phyloP scores from a whole-genome alignment of 75 land plant genomes.

The Pinus taeda region DNA sequence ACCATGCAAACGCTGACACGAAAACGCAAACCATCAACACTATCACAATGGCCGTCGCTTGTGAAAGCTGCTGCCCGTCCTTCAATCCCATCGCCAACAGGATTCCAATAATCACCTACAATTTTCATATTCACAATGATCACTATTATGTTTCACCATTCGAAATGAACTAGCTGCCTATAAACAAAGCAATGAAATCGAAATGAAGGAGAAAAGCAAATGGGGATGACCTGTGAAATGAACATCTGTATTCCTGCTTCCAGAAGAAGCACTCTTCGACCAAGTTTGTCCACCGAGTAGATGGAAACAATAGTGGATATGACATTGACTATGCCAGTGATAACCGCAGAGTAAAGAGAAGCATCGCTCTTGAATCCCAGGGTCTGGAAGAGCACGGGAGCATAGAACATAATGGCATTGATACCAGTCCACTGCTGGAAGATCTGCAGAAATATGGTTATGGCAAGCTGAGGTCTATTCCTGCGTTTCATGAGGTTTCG shows the following conservation, averaged over 20 bases:
- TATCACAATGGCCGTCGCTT: constrained; percentile 1
- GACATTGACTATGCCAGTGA: constrained; percentile 65
- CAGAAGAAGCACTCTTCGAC: constrained; percentile 52
- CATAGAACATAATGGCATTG: constrained; percentile 92
- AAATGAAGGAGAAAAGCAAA: background rate
- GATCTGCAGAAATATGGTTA: constrained; percentile 45
- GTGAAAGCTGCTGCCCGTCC: background rate
- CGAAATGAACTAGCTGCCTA: no score
- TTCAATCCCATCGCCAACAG: constrained; percentile 20
- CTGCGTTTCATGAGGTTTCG: constrained; percentile 46
- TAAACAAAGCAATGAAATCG: no score
- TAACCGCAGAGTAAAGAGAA: constrained; percentile 65
- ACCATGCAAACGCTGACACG: constrained; percentile 63
- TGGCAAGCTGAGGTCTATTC: constrained; percentile 68
- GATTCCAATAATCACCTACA: constrained; percentile 39
- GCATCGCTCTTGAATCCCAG: constrained; percentile 62
- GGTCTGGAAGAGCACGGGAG: constrained; percentile 76
- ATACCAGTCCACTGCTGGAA: constrained; percentile 88
- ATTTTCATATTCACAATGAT: constrained; percentile 17
- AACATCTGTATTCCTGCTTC: constrained; percentile 81
- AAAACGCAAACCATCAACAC: constrained; percentile 10
- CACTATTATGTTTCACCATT: constrained; percentile 15
- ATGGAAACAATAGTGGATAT: constrained; percentile 59
- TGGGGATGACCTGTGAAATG: constrained; percentile 65
- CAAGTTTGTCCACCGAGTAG: constrained; percentile 53